These are phyloP conservation scores for Azolla pinnata DNA, from an alignment of 75 land plant genomes.

Conservation along the genomic window DNA sequence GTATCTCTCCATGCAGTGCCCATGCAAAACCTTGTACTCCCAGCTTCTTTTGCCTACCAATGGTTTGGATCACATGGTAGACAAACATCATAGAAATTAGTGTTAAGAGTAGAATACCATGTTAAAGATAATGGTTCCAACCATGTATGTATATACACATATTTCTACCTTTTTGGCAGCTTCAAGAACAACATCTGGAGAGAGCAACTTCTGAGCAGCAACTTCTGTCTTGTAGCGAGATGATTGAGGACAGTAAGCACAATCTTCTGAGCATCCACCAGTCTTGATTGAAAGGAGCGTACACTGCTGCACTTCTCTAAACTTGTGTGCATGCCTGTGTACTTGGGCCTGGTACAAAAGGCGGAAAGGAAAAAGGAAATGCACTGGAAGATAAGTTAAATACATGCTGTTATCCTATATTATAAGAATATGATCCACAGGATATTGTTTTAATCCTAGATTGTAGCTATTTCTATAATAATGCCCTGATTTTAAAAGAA, in stretches of 20 bases:
- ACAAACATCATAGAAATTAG: too few relatives aligned
- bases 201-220: slow-evolving; percentile 72
- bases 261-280: slow-evolving; percentile 97
- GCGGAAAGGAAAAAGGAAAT: too few relatives aligned
- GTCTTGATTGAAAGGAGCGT: slow-evolving; percentile 93
- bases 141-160: too few relatives aligned
- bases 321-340: slow-evolving; percentile 84
- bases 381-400: too few relatives aligned
- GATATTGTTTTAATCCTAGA: too few relatives aligned
- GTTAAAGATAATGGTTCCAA: too few relatives aligned
- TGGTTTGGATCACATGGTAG: too few relatives aligned
- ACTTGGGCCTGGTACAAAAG: slow-evolving; percentile 77
- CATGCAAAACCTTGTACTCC: slow-evolving; percentile 99
- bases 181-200: slow-evolving; percentile 69
- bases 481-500: too few relatives aligned
- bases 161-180: slow-evolving; percentile 78
- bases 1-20: slow-evolving; percentile 99
- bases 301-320: slow-evolving; percentile 96
- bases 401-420: too few relatives aligned
- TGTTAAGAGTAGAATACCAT: slow-evolving; percentile 1
- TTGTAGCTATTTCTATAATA: too few relatives aligned
- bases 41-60: slow-evolving; percentile 99
- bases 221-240: slow-evolving; percentile 82
- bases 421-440: too few relatives aligned
- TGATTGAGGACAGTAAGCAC: slow-evolving; percentile 96